Evolutionary conservation across 2,329 filamentous ascomycete genomes (phyloP).

Genomic region (Pestalotiopsis sp.): DNA sequence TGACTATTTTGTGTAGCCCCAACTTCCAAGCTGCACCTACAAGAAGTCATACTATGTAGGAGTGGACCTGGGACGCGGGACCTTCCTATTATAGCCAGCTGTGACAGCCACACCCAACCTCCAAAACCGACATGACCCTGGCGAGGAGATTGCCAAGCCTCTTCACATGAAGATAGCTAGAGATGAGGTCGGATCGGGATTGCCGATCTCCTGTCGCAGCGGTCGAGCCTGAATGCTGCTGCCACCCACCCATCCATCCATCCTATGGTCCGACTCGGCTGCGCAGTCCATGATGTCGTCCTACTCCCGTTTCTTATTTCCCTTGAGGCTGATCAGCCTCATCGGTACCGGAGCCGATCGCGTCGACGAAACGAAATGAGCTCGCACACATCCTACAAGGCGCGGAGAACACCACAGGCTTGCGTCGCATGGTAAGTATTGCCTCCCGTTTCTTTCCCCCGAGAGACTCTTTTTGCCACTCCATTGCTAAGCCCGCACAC

Average conservation of each 20-base stretch:
- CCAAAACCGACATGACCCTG: background rate
- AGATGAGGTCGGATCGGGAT: background rate
- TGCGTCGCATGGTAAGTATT: conserved; percentile 10
- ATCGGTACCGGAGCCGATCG: conserved; percentile 8
- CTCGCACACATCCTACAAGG: conserved; percentile 4
- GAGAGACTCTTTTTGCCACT: too few species aligned
- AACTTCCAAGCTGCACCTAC: background rate
- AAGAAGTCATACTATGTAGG: background rate
- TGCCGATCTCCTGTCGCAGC: conserved; percentile 4
- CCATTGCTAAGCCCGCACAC: background rate
- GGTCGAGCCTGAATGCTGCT: background rate
- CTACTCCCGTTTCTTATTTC: background rate
- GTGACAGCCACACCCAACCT: background rate
- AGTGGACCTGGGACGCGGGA: background rate
- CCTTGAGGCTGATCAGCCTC: background rate
- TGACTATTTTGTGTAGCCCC: background rate
- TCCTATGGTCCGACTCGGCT: background rate
- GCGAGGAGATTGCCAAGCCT: background rate
- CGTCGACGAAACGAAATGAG: background rate
- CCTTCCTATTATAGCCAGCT: conserved; percentile 6
- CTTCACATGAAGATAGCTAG: background rate
- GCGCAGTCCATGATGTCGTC: background rate
- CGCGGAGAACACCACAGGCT: conserved; percentile 10
- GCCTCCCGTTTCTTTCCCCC: background rate
- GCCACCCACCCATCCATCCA: background rate